Evolutionary conservation across 139 green algal species (phyloP), one percentile per base, ranked within the genome.

Genomic region (Astrephomene gubernaculifera): DNA sequence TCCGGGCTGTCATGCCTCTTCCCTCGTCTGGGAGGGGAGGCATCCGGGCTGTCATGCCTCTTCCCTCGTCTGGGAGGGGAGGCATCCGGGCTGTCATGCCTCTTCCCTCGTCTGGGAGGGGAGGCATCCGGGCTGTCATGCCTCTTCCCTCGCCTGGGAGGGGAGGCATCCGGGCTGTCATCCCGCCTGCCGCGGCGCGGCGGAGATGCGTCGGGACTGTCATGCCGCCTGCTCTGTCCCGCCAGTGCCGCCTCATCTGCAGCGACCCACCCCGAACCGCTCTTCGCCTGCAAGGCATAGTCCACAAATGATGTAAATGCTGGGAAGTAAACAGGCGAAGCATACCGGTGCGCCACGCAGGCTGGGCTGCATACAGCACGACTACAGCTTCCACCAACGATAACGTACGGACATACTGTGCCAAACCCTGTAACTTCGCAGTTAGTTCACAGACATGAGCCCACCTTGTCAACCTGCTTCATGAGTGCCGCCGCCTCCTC

Each of bases 401-500:
- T 36, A 10, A 45, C 12, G 1, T 27, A 14, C 54, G 31, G 2
- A 19, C 21, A 43, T 54, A 49, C 49, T 17, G 49, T 57, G 49
- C 49, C 17, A 57, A 17, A 25, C 49, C 12, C 17, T 12, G 49
- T 25, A 17, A 12, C 49, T 57, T 57, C 49, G 49, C 49, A 57
- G 49, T 12, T n/a, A n/a, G n/a, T n/a, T n/a, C n/a, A n/a, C n/a
- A n/a, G 49, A 57, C 17, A 25, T 5, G 57, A 19, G 0, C 81
- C 52, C 54, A 91, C 94, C 88, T 91, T 88, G 41, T 93, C 85
- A 2, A 84, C 63, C 80, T 93, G 86, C 44, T 79, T 71, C 85
- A 69, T 80, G 9, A 92, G 63, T 0, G 83, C 74, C 60, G 89
- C 87, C 1, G 88, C 92, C 64, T 97, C 94, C 64, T 94, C 94